These are phyloP conservation scores for Penicillium waksmanii DNA, from an alignment of 495 filamentous ascomycete species.

Conservation along the genomic window DNA sequence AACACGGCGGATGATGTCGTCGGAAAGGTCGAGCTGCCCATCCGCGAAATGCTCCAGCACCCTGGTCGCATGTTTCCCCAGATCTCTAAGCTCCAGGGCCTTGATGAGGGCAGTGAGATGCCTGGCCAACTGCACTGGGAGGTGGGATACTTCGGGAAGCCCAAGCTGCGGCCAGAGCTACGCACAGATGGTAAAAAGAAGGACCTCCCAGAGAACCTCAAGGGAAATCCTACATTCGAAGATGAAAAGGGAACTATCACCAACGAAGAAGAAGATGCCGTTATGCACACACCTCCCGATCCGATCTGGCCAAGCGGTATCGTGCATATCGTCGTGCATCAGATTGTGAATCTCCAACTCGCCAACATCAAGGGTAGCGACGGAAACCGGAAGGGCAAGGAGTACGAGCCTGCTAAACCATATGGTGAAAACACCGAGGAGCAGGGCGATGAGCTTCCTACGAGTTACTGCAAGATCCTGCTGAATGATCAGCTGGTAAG, in stretches of 20 bases:
- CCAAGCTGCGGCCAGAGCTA: conserved; percentile 78
- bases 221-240: conserved; percentile 76
- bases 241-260: conserved; percentile 86
- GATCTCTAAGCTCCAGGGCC: conserved; percentile 78
- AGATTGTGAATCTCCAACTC: conserved; percentile 92
- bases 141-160: conserved; percentile 91
- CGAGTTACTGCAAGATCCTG: conserved; percentile 87
- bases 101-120: conserved; percentile 84
- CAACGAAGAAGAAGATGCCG: conserved; percentile 75
- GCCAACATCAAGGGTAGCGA: conserved; percentile 68
- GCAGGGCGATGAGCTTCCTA: conserved; percentile 74
- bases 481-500: conserved; percentile 82
- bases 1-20: conserved; percentile 91
- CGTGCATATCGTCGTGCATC: conserved; percentile 81
- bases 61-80: conserved; percentile 91
- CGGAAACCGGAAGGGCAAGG: conserved; percentile 70
- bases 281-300: conserved; percentile 88
- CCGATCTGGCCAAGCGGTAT: conserved; percentile 92
- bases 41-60: conserved; percentile 93
- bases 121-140: conserved; percentile 95
- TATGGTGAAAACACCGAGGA: conserved; percentile 84
- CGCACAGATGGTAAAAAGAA: conserved; percentile 84
- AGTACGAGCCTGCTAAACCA: conserved; percentile 89
- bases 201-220: conserved; percentile 70
- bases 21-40: conserved; percentile 89